phyloP scores from a whole-genome alignment of 164 flowering plant genomes.

The Berberis vulgaris region DNA sequence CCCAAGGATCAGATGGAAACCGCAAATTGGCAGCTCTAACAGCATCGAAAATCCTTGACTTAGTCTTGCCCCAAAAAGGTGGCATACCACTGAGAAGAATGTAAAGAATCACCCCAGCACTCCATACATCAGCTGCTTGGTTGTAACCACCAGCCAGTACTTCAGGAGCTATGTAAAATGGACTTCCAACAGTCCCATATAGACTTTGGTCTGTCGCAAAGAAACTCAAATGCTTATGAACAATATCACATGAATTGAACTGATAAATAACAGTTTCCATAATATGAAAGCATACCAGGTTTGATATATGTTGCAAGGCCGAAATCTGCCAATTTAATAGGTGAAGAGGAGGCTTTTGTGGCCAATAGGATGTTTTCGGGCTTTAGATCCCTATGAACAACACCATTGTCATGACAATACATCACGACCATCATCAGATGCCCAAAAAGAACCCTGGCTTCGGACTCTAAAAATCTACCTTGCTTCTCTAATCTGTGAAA shows the following conservation, averaged over 20 bases:
- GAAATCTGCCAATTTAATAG: slow-evolving; percentile 53
- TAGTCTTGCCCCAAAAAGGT: slow-evolving; percentile 84
- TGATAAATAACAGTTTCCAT: not conserved
- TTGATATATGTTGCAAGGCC: slow-evolving; percentile 64
- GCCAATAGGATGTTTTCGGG: slow-evolving; percentile 57
- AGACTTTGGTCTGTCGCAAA: slow-evolving; percentile 44
- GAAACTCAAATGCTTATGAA: slow-evolving; percentile 5
- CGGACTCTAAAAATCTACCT: slow-evolving; percentile 32
- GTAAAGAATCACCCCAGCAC: slow-evolving; percentile 82
- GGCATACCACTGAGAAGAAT: slow-evolving; percentile 77
- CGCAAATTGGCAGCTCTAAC: slow-evolving; percentile 67
- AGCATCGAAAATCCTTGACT: slow-evolving; percentile 71
- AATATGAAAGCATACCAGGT: slow-evolving; percentile 37
- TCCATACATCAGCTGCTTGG: slow-evolving; percentile 80
- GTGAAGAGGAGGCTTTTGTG: slow-evolving; percentile 33
- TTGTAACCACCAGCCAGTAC: slow-evolving; percentile 69
- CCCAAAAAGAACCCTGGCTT: slow-evolving; percentile 33
- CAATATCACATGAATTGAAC: not conserved
- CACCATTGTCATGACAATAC: slow-evolving; percentile 51
- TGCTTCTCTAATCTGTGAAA: slow-evolving; percentile 41
- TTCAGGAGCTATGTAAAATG: slow-evolving; percentile 83
- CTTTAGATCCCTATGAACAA: slow-evolving; percentile 59
- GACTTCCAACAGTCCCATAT: slow-evolving; percentile 74
- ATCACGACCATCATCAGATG: slow-evolving; percentile 43
- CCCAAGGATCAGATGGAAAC: slow-evolving; percentile 66